Evolutionary conservation across 345 rosid species (phyloP).

Genomic region (Laguncularia racemosa): DNA sequence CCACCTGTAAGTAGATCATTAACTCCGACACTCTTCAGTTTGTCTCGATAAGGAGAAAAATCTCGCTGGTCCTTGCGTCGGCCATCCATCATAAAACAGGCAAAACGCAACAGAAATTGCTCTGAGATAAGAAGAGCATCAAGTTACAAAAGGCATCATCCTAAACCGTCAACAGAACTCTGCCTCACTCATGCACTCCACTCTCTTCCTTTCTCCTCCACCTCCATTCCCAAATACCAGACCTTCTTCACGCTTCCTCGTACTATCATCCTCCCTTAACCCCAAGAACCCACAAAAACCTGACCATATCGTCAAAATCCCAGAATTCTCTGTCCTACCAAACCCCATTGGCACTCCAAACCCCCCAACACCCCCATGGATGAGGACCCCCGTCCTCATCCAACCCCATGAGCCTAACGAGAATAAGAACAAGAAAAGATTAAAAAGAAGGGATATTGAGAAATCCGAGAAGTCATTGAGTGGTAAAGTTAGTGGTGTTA

Average conservation of each 20-base stretch:
- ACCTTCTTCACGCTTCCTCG: slow-evolving; percentile 2
- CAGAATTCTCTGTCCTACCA: slow-evolving; percentile 13
- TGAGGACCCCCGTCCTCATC: slow-evolving; percentile 47
- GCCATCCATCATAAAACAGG: too few species aligned
- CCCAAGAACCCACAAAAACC: slow-evolving; percentile 6
- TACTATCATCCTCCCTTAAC: slow-evolving; percentile 20
- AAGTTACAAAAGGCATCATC: not conserved
- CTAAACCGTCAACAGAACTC: too few species aligned
- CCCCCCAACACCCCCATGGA: slow-evolving; percentile 72
- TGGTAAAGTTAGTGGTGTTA: slow-evolving; percentile 56
- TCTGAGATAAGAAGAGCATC: not conserved
- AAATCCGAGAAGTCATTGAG: slow-evolving; percentile 53
- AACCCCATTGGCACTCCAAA: slow-evolving; percentile 19
- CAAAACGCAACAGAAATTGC: too few species aligned
- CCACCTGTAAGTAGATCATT: too few species aligned
- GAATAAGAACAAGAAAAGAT: slow-evolving; percentile 12
- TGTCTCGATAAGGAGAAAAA: too few species aligned
- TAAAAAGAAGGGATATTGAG: slow-evolving; percentile 16
- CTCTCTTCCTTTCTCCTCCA: slow-evolving; percentile 1
- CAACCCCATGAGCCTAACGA: slow-evolving; percentile 40
- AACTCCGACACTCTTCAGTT: too few species aligned
- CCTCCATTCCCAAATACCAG: not conserved
- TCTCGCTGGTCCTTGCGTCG: too few species aligned
- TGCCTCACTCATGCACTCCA: not conserved
- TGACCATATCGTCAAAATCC: slow-evolving; percentile 5